Percentiles rank a stretch among this genome's conserved stretches.
These are phyloP conservation scores for Dactylellina drechsleri DNA, from an alignment of 2,329 filamentous ascomycete genomes.

Conservation along the genomic window DNA sequence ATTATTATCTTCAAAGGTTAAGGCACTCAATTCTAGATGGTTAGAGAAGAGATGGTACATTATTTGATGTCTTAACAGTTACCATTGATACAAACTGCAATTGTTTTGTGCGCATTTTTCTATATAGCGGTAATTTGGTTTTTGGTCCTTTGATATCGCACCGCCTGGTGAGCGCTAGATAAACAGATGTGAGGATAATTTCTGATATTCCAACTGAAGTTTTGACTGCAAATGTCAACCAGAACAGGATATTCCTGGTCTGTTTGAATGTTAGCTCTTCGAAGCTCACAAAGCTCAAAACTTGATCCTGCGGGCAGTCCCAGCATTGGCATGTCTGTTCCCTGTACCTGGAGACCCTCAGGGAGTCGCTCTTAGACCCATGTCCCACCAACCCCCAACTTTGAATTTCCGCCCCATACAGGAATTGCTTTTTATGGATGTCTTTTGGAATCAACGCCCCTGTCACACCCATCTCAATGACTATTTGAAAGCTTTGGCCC, in stretches of 20 bases:
- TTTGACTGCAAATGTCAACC: constrained; percentile 8
- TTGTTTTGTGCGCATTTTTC: too few species aligned
- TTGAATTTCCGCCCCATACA: constrained; percentile 16
- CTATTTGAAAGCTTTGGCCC: constrained; percentile 31
- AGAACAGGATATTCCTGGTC: constrained; percentile 49
- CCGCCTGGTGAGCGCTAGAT: too few species aligned
- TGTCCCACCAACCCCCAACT: constrained; percentile 33
- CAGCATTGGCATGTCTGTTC: constrained; percentile 44
- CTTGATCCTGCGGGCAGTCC: constrained; percentile 25
- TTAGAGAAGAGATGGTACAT: too few species aligned
- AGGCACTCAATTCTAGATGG: background rate
- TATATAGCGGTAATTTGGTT: too few species aligned
- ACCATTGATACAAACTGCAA: too few species aligned
- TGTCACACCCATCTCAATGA: constrained; percentile 8
- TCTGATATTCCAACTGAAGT: constrained; percentile 31
- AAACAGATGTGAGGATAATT: too few species aligned
- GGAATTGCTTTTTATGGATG: constrained; percentile 21
- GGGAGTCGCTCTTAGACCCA: constrained; percentile 31
- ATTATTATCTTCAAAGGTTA: constrained; percentile 23
- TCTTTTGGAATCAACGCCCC: constrained; percentile 2
- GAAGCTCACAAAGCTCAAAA: constrained; percentile 20
- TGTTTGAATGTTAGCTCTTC: constrained; percentile 27
- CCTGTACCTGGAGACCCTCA: constrained; percentile 36
- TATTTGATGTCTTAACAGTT: too few species aligned
- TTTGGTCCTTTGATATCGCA: background rate